A percentile compares a stretch with the other conserved stretches of the same genome.
phyloP scores from a whole-genome alignment of 257 asterid species.

The Ajuga chamaepitys region DNA sequence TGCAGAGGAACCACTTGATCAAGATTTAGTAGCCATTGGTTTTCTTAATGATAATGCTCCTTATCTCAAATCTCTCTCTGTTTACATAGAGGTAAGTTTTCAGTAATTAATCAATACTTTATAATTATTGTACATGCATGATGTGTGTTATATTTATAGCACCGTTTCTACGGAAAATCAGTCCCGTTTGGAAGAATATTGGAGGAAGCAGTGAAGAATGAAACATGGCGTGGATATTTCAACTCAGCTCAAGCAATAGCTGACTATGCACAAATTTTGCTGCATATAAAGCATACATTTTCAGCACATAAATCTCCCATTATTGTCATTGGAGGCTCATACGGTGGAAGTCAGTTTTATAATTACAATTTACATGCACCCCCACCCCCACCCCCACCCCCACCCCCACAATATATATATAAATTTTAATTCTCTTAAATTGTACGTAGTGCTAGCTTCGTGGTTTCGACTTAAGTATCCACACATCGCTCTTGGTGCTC shows the following conservation, averaged over 20 bases:
- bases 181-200: constrained; percentile 40
- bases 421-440: background rate
- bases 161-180: constrained; percentile 68
- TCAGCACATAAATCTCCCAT: constrained; percentile 55
- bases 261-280: constrained; percentile 60
- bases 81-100: constrained; percentile 58
- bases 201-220: constrained; percentile 36
- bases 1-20: constrained; percentile 47
- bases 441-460: constrained; percentile 73
- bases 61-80: constrained; percentile 48
- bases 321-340: constrained; percentile 70
- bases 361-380: background rate
- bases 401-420: too few relatives aligned
- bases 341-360: constrained; percentile 63
- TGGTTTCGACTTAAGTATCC: constrained; percentile 90
- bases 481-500: constrained; percentile 67
- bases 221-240: constrained; percentile 51
- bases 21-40: constrained; percentile 23
- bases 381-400: too few relatives aligned
- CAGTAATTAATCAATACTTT: background rate
- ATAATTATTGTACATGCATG: background rate
- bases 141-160: constrained; percentile 24
- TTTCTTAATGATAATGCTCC: constrained; percentile 55
- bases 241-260: constrained; percentile 82
- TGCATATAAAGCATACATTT: constrained; percentile 37